phyloP scores from a whole-genome alignment of 2,329 filamentous ascomycete genomes.

The Zymoseptoria brevis region DNA sequence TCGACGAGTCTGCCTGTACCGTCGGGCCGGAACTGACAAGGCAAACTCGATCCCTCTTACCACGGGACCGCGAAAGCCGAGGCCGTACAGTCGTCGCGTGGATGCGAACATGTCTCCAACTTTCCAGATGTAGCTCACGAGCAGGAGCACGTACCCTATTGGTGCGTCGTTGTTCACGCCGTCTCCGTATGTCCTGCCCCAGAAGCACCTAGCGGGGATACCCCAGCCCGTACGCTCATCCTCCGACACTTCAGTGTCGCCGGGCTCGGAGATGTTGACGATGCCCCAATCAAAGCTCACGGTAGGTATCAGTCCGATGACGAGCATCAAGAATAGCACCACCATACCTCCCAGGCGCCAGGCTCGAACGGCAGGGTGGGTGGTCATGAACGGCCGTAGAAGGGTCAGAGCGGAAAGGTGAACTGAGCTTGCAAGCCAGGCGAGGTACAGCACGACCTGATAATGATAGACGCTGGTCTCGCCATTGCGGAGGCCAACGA shows the following conservation, averaged over 20 bases:
- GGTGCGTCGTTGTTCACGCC: slow-evolving; percentile 20
- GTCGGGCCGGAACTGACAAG: slow-evolving; percentile 6
- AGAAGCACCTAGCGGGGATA: slow-evolving; percentile 15
- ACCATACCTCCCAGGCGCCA: slow-evolving; percentile 4
- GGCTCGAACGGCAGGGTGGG: neutral
- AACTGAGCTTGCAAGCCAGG: slow-evolving; percentile 9
- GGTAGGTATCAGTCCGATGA: slow-evolving; percentile 12
- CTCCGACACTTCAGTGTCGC: neutral
- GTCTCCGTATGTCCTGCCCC: slow-evolving; percentile 10
- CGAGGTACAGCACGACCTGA: slow-evolving; percentile 9
- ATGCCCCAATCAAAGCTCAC: slow-evolving; percentile 10
- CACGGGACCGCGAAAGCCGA: slow-evolving; percentile 10
- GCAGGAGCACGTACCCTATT: slow-evolving; percentile 15
- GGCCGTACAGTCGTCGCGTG: slow-evolving; percentile 7
- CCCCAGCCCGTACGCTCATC: slow-evolving; percentile 8
- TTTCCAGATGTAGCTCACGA: slow-evolving; percentile 24
- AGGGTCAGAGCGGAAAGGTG: slow-evolving; percentile 12
- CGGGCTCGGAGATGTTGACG: neutral
- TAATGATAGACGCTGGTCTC: slow-evolving; percentile 4
- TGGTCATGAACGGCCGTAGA: slow-evolving; percentile 1
- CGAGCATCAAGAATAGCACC: slow-evolving; percentile 8
- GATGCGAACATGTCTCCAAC: slow-evolving; percentile 15
- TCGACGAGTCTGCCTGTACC: slow-evolving; percentile 5
- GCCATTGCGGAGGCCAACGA: slow-evolving; percentile 1
- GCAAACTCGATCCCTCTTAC: slow-evolving; percentile 11